Evolutionary conservation across 169 alveolate genomes (phyloP), one percentile per base, ranked within the genome.

Genomic region (Plasmodium fragile): DNA sequence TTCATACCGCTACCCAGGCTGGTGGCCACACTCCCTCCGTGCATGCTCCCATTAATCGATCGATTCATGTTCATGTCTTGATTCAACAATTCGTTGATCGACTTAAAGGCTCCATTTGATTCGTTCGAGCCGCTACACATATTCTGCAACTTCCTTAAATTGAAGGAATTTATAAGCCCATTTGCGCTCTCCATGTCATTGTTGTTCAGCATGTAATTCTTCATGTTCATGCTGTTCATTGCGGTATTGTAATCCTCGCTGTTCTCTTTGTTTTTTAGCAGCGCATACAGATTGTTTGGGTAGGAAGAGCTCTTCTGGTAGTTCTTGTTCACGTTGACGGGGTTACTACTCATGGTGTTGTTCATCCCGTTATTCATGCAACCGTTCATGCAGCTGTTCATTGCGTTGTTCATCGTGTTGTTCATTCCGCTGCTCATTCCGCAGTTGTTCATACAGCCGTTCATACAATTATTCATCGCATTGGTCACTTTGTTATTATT

Each of bases 241-340:
- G 36, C 75, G 11, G 18, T 49, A 32, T 52, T 84, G 22, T 34
- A 53, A 16, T 84, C 93, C 79, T 75, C 84, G 32, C 39, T 85
- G 39, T 52, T 85, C 0, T 85, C 93, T 18, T 85, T 85, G 79
- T 36, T 49, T 13, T 85, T 85, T 30, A 85, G 45, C 28, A 73
- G n/a, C 22, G 72, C 59, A 32, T 18, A 73, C 30, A 85, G 52
- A 25, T 73, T 85, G 65, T 75, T 85, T 30, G 93, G 84, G 43
- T 73, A 85, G 32, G 93, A 85, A 0, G 81, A 85, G 30, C 93
- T 85, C 43, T 85, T 85, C 43, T 55, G 53, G 78, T 85, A 85
- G 43, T 25, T 52, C n/a, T 73, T 85, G 45, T 52, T 85, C 52
- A 52, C 75, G 4, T 69, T 41, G 11, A 80, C 59, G 30, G 11